Base-by-base conservation (phyloP, 148 eudicot genomes). In the Oxyria digyna region DNA sequence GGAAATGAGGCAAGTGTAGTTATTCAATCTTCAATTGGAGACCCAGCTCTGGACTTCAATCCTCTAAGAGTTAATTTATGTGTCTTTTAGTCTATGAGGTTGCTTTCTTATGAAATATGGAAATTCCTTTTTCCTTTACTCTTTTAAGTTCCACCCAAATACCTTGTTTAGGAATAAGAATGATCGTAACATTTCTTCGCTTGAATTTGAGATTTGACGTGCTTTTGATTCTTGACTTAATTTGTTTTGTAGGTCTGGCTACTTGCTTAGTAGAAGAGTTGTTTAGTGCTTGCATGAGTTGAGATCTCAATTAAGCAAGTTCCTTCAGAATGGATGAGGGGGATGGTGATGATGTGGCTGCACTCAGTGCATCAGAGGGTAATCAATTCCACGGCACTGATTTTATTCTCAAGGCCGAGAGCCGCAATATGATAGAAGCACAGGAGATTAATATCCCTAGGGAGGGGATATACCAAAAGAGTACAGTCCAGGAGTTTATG, bases 241-340 rank as follows among this genome's bases (percentile, higher is more conserved):
- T 11, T 27, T 31, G 20, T 27, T 59, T 59, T 59, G 37, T 59
- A 59, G 65, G 65, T 59, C 18, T 59, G 23, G 37, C 38, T 59
- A 26, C 18, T 4, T 20, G 14, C 18, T 41, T 20, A 15, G 69
- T 8, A 41, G 29, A 67, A 14, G 49, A 42, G 15, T 33, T 69
- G 35, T 10, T 32, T 20, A 32, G 62, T n/a, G 7, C 4, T 48
- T 49, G 59, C 71, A 43, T 68, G 71, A 12, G 11, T 27, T 68
- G 8, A 18, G 20, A 7, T 26, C 17, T 68, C 3, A 2, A 29
- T 29, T 32, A 32, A 48, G 40, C 23, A 55, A 66, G 67, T 8
- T 67, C 20, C 26, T 13, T 31, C 67, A 52, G 0, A 18, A 87
- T 90, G 93, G 94, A 89, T 64, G 90, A 76, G 68, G 81, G 76